Percentiles rank a stretch among this genome's conserved stretches.
These are phyloP conservation scores for Echria macrotheca DNA, from an alignment of 495 filamentous ascomycete species.

Conservation along the genomic window DNA sequence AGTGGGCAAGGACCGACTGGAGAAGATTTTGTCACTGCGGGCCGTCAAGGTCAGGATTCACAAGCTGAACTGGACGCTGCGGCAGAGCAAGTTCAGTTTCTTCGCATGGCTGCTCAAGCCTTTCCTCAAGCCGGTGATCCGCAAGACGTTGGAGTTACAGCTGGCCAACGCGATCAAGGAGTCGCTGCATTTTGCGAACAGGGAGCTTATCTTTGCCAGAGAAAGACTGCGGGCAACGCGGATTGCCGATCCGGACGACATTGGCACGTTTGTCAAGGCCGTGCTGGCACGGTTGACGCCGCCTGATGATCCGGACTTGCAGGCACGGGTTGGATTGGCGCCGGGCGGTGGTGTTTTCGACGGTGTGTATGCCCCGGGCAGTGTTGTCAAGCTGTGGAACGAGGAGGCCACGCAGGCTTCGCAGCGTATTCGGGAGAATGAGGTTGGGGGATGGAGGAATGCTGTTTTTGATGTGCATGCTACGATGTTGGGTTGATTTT, in stretches of 20 bases:
- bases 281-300: slow-evolving; percentile 69
- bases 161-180: slow-evolving; percentile 67
- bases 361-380: slow-evolving; percentile 81
- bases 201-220: slow-evolving; percentile 78
- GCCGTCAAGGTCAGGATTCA: slow-evolving; percentile 75
- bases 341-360: slow-evolving; percentile 67
- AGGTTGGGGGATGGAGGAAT: slow-evolving; percentile 79
- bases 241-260: slow-evolving; percentile 73
- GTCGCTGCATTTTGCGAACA: slow-evolving; percentile 65
- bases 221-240: slow-evolving; percentile 81
- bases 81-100: slow-evolving; percentile 67
- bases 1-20: slow-evolving; percentile 64
- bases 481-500: slow-evolving; percentile 14
- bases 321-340: slow-evolving; percentile 61
- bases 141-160: slow-evolving; percentile 71
- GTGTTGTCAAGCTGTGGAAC: slow-evolving; percentile 80
- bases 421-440: slow-evolving; percentile 52
- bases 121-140: slow-evolving; percentile 71
- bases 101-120: slow-evolving; percentile 82
- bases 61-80: slow-evolving; percentile 74
- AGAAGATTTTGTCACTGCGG: slow-evolving; percentile 74
- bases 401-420: slow-evolving; percentile 64
- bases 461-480: slow-evolving; percentile 70
- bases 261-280: slow-evolving; percentile 75
- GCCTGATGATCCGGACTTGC: slow-evolving; percentile 65